phyloP scores from a whole-genome alignment of 768 basidiomycete genomes.

The Trichaptum fuscoviolaceum region DNA sequence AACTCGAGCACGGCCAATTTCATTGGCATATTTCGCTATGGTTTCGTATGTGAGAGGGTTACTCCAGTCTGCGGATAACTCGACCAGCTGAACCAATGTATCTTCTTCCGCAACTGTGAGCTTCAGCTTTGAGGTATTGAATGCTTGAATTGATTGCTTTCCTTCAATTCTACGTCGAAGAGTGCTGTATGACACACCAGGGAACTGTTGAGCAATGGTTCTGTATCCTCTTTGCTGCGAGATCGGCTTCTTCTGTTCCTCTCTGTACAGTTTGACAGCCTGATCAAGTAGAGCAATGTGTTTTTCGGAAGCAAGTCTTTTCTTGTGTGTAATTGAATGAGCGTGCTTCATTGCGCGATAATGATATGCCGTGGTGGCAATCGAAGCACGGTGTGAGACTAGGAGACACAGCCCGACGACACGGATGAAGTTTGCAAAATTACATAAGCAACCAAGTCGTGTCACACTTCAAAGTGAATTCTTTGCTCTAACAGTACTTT shows the following conservation, averaged over 20 bases:
- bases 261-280: conserved; percentile 14
- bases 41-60: conserved; percentile 18
- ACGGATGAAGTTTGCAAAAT: no score
- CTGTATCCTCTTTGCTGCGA: conserved; percentile 7
- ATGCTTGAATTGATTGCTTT: conserved; percentile 5
- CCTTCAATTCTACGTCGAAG: background rate
- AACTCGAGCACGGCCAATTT: conserved; percentile 15
- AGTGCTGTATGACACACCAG: background rate
- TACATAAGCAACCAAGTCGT: background rate
- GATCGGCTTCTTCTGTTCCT: conserved; percentile 11
- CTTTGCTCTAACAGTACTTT: no score
- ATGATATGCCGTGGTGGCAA: background rate
- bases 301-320: conserved; percentile 3
- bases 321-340: conserved; percentile 13
- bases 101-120: conserved; percentile 24
- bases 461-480: background rate
- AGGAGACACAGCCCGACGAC: no score
- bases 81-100: conserved; percentile 25
- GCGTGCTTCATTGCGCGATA: conserved; percentile 11
- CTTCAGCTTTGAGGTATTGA: conserved; percentile 18
- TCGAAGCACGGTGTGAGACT: background rate
- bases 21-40: conserved; percentile 23
- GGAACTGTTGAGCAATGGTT: background rate
- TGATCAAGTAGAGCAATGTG: conserved; percentile 6
- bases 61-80: conserved; percentile 23